A percentile compares a stretch with the other conserved stretches of the same genome.
phyloP scores from a whole-genome alignment of 352 stramenopile genomes.

The Aphanomyces stellatus region DNA sequence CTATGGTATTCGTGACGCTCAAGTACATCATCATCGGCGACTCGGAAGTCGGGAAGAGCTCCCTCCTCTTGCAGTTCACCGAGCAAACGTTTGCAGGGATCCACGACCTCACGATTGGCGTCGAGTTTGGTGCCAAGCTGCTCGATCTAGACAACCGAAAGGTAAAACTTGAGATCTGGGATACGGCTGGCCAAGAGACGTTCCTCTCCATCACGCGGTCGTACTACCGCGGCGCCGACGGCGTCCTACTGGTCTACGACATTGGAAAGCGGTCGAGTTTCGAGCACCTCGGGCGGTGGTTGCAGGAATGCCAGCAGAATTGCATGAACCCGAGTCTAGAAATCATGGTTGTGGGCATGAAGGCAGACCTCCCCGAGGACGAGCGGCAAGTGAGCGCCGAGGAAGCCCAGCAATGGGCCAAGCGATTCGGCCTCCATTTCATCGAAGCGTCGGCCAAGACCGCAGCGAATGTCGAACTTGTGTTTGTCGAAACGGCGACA shows the following conservation, averaged over 20 bases:
- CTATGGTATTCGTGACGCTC: constrained; percentile 83
- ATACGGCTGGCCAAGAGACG: constrained; percentile 85
- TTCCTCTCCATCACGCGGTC: constrained; percentile 85
- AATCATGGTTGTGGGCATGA: constrained; percentile 84
- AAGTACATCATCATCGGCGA: constrained; percentile 88
- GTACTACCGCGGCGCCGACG: constrained; percentile 84
- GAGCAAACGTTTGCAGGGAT: constrained; percentile 86
- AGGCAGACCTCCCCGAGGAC: constrained; percentile 51
- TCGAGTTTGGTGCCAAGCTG: constrained; percentile 86
- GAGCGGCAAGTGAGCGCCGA: constrained; percentile 57
- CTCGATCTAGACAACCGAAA: constrained; percentile 73
- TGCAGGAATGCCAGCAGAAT: constrained; percentile 80
- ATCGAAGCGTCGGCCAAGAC: constrained; percentile 81
- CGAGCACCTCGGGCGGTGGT: constrained; percentile 59
- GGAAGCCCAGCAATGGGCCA: constrained; percentile 55
- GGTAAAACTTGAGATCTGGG: constrained; percentile 90
- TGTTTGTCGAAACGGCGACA: constrained; percentile 59
- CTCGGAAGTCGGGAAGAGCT: constrained; percentile 87
- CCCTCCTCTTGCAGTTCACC: constrained; percentile 85
- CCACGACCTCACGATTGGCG: constrained; percentile 87
- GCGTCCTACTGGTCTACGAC: constrained; percentile 84
- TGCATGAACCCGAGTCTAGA: constrained; percentile 76
- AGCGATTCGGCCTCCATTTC: constrained; percentile 59
- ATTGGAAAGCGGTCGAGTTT: constrained; percentile 73
- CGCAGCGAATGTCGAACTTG: constrained; percentile 69